Evolutionary conservation across 2,329 filamentous ascomycete genomes (phyloP).

Genomic region (Alternaria sp.): DNA sequence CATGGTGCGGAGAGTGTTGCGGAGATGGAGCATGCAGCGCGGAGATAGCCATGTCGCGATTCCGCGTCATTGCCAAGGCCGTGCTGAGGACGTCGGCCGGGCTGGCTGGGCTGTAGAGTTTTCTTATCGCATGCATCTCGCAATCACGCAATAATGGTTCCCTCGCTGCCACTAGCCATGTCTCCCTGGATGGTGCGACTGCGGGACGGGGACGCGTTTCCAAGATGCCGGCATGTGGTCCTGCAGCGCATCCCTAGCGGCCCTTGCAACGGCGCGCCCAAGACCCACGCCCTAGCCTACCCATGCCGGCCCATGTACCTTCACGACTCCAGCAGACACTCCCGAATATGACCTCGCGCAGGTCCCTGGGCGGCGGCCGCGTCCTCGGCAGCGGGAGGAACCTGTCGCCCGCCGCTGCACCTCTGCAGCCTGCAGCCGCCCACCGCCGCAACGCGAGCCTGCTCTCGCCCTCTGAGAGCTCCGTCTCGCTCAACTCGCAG

Average conservation of each 20-base stretch:
- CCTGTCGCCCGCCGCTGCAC: constrained; percentile 69
- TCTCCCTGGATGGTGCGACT: background rate
- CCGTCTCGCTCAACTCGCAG: constrained; percentile 77
- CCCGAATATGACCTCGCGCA: constrained; percentile 54
- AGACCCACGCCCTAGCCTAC: constrained; percentile 15
- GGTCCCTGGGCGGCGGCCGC: constrained; percentile 84
- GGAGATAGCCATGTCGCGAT: constrained; percentile 28
- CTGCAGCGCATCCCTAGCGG: constrained; percentile 26
- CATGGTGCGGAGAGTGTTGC: constrained; percentile 48
- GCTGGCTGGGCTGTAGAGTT: background rate
- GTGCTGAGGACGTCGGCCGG: background rate
- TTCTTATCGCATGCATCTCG: background rate
- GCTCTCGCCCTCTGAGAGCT: constrained; percentile 72
- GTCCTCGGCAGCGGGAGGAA: constrained; percentile 86
- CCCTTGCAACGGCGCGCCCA: constrained; percentile 18
- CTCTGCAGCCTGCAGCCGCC: constrained; percentile 33
- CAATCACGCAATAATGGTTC: background rate
- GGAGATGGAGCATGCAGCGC: constrained; percentile 25
- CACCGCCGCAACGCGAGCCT: constrained; percentile 55
- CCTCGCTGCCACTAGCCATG: background rate
- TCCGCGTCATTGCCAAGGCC: constrained; percentile 23
- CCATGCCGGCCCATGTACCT: constrained; percentile 23
- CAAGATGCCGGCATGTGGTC: constrained; percentile 11
- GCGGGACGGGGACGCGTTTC: background rate
- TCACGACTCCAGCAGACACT: constrained; percentile 24